phyloP scores from a whole-genome alignment of 805 yeast genomes.

The Grigorovia transvaalensis region DNA sequence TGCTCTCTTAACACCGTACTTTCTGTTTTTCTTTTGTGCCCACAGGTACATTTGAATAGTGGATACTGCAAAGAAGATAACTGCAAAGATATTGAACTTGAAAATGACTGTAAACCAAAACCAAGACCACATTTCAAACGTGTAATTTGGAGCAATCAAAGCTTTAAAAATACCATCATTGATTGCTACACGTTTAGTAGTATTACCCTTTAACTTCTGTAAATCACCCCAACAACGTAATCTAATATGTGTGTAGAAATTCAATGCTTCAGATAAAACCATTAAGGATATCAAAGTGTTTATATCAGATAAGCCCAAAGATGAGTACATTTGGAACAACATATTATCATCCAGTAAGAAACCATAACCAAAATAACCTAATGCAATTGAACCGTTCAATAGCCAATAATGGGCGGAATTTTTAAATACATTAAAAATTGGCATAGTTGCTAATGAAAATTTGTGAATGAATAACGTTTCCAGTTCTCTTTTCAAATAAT shows the following conservation, averaged over 20 bases:
- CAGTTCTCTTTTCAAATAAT: conserved; percentile 77
- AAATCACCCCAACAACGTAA: conserved; percentile 42
- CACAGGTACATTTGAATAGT: conserved; percentile 79
- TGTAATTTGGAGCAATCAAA: conserved; percentile 90
- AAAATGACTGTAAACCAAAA: conserved; percentile 49
- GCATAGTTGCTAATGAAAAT: conserved; percentile 90
- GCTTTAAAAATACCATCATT: conserved; percentile 72
- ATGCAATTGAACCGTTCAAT: conserved; percentile 57
- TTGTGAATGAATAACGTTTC: conserved; percentile 80
- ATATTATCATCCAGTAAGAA: conserved; percentile 14
- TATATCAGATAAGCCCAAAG: conserved; percentile 12
- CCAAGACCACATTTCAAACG: conserved; percentile 80
- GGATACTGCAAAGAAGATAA: conserved; percentile 61
- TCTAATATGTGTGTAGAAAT: conserved; percentile 59
- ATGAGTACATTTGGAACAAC: conserved; percentile 10
- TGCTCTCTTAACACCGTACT: conserved; percentile 71
- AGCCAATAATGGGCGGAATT: conserved; percentile 90
- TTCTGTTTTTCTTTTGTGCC: conserved; percentile 80
- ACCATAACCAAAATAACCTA: conserved; percentile 45
- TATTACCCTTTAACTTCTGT: conserved; percentile 27
- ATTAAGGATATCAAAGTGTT: conserved; percentile 35
- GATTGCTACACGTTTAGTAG: conserved; percentile 34
- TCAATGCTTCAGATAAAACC: conserved; percentile 57
- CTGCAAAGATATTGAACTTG: conserved; percentile 67
- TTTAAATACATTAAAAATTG: conserved; percentile 73